These are phyloP conservation scores for Leccinum subtestaceum DNA, from an alignment of 768 basidiomycete species.

Conservation along the genomic window DNA sequence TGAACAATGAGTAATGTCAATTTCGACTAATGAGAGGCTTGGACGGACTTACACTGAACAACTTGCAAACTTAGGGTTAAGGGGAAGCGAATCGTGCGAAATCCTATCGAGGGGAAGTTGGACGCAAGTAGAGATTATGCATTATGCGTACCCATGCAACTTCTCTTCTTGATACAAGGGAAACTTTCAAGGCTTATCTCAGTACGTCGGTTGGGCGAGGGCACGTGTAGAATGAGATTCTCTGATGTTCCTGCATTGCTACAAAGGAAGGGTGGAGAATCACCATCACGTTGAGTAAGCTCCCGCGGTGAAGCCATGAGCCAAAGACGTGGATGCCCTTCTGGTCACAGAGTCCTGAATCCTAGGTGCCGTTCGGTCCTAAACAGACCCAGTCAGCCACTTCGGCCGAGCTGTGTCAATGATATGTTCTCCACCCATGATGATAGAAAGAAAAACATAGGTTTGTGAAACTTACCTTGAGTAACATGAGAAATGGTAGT, in stretches of 20 bases:
- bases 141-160: not conserved
- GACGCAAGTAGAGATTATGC: not conserved
- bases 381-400: not conserved
- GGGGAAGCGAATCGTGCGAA: not conserved
- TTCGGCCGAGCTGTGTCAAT: not conserved
- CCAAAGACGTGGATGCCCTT: conserved; percentile 17
- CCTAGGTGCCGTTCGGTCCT: not conserved
- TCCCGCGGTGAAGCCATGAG: conserved; percentile 20
- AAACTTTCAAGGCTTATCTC: conserved; percentile 3
- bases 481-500: not conserved
- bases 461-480: not conserved
- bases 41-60: not conserved
- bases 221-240: conserved; percentile 23
- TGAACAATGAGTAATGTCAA: not conserved
- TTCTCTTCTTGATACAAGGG: conserved; percentile 5
- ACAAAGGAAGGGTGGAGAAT: conserved; percentile 29
- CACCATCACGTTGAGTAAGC: conserved; percentile 14
- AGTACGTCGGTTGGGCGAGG: conserved; percentile 2
- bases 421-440: not conserved
- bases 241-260: conserved; percentile 17
- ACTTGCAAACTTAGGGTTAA: not conserved
- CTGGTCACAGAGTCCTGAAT: not conserved
- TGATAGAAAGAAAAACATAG: too few species aligned
- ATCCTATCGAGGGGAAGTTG: not conserved
- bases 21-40: not conserved